A percentile compares a stretch with the other conserved stretches of the same genome.
phyloP scores from a whole-genome alignment of 371 early-diverging fungal genomes.

The Phascolomyces articulosus region DNA sequence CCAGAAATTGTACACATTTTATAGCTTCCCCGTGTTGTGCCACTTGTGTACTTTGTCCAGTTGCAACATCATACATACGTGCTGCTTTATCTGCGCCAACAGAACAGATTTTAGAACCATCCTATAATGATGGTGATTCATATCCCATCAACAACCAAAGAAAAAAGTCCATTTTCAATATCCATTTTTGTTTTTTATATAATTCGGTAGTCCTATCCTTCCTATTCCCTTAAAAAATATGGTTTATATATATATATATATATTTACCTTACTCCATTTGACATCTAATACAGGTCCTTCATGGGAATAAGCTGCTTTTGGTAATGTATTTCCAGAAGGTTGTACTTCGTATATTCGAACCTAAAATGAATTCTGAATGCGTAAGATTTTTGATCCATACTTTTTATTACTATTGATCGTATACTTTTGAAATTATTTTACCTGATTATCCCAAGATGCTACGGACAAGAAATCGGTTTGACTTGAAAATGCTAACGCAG shows the following conservation, averaged over 20 bases:
- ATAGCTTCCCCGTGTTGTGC: constrained; percentile 87
- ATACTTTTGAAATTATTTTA: constrained; percentile 34
- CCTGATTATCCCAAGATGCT: constrained; percentile 93
- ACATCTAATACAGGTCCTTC: constrained; percentile 85
- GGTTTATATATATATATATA: neutral
- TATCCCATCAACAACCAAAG: too few species aligned
- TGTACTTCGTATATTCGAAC: constrained; percentile 92
- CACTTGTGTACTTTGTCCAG: constrained; percentile 78
- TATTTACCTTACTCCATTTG: constrained; percentile 86
- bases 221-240: too few species aligned
- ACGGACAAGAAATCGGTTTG: constrained; percentile 85
- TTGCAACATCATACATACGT: constrained; percentile 76
- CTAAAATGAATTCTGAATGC: constrained; percentile 40
- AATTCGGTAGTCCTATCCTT: too few species aligned
- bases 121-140: constrained; percentile 64
- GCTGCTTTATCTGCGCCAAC: constrained; percentile 89
- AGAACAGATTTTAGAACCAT: constrained; percentile 85
- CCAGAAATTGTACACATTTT: constrained; percentile 73
- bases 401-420: neutral
- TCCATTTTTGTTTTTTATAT: too few species aligned
- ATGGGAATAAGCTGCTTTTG: constrained; percentile 82
- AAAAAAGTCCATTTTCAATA: too few species aligned
- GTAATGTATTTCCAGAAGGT: constrained; percentile 67
- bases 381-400: too few species aligned
- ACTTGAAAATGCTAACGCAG: constrained; percentile 79